A percentile compares a stretch with the other conserved stretches of the same genome.
Evolutionary conservation across 495 filamentous ascomycete genomes (phyloP).

Genomic region (Annulohypoxylon bovei): DNA sequence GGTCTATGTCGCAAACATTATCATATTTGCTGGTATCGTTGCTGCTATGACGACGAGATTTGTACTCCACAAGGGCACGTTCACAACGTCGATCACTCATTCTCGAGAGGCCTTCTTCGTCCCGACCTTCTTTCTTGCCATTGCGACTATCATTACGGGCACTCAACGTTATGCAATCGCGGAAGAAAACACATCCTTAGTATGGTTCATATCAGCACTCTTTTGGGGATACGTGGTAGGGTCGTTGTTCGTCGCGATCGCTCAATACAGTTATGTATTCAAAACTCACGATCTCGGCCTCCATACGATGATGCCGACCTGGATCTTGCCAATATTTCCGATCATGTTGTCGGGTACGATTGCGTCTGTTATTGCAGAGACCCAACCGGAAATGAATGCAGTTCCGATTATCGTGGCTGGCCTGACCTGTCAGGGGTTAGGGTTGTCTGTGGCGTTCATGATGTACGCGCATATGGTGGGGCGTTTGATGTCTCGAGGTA

Average conservation of each 20-base stretch:
- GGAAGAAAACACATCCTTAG: slow-evolving; percentile 43
- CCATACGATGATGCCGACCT: slow-evolving; percentile 60
- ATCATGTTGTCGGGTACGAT: slow-evolving; percentile 63
- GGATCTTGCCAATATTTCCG: slow-evolving; percentile 67
- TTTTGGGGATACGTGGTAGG: slow-evolving; percentile 63
- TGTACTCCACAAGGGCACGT: slow-evolving; percentile 58
- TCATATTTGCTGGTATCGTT: slow-evolving; percentile 62
- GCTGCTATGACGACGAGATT: slow-evolving; percentile 65
- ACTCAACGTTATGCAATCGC: slow-evolving; percentile 67
- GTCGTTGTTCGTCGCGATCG: slow-evolving; percentile 54
- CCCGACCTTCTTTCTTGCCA: slow-evolving; percentile 71
- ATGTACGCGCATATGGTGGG: slow-evolving; percentile 67
- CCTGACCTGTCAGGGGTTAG: slow-evolving; percentile 62
- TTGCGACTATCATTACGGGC: slow-evolving; percentile 70
- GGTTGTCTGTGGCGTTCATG: slow-evolving; percentile 58
- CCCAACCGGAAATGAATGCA: slow-evolving; percentile 53
- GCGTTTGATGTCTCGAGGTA: slow-evolving; percentile 62
- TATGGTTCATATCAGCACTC: slow-evolving; percentile 50
- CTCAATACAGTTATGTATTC: slow-evolving; percentile 64
- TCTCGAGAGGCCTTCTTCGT: slow-evolving; percentile 74
- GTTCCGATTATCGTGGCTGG: slow-evolving; percentile 60
- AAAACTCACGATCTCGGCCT: slow-evolving; percentile 47
- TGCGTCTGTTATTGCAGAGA: slow-evolving; percentile 54
- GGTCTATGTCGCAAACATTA: slow-evolving; percentile 70
- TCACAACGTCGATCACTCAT: slow-evolving; percentile 66